A percentile compares a stretch with the other conserved stretches of the same genome.
Evolutionary conservation across 768 basidiomycete species (phyloP).

Genomic region (Pilatotrama ljubarskyi): DNA sequence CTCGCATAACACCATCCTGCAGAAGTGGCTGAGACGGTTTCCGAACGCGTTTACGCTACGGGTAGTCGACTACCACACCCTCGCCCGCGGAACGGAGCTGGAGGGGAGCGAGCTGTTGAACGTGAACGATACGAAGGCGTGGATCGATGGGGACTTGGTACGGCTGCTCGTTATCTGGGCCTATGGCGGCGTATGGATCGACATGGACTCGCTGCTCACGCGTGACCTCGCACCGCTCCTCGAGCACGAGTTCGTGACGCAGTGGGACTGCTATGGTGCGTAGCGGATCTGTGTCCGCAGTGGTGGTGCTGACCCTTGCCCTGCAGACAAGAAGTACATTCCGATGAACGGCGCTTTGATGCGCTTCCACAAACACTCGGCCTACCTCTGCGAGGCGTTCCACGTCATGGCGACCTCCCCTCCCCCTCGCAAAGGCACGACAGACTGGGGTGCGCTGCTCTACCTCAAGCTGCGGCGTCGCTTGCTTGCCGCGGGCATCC

Average conservation of each 20-base stretch:
- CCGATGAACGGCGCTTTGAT: slow-evolving; percentile 93
- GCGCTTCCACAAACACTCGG: slow-evolving; percentile 88
- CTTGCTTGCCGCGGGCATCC: slow-evolving; percentile 67
- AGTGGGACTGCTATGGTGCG: slow-evolving; percentile 98
- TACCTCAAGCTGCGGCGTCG: slow-evolving; percentile 92
- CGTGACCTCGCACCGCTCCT: slow-evolving; percentile 82
- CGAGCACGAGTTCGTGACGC: slow-evolving; percentile 95
- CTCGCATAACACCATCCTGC: slow-evolving; percentile 53
- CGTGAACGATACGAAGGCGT: slow-evolving; percentile 74
- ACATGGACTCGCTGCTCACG: slow-evolving; percentile 95
- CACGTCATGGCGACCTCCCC: slow-evolving; percentile 80
- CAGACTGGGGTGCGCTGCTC: slow-evolving; percentile 92
- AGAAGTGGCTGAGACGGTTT: slow-evolving; percentile 57
- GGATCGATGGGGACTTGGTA: slow-evolving; percentile 95
- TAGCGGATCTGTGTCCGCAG: too few relatives aligned
- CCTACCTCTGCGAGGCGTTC: slow-evolving; percentile 97
- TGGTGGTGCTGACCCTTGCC: background rate
- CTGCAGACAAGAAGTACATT: slow-evolving; percentile 68
- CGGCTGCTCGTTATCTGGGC: slow-evolving; percentile 86
- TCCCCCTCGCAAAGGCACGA: slow-evolving; percentile 73
- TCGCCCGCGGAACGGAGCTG: slow-evolving; percentile 79
- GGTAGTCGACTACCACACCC: slow-evolving; percentile 60
- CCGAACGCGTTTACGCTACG: slow-evolving; percentile 73
- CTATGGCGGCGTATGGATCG: slow-evolving; percentile 93
- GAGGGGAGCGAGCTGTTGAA: slow-evolving; percentile 63